A percentile compares a stretch with the other conserved stretches of the same genome.
phyloP scores from a whole-genome alignment of 2,329 filamentous ascomycete species.

The Cladosporium sp. region DNA sequence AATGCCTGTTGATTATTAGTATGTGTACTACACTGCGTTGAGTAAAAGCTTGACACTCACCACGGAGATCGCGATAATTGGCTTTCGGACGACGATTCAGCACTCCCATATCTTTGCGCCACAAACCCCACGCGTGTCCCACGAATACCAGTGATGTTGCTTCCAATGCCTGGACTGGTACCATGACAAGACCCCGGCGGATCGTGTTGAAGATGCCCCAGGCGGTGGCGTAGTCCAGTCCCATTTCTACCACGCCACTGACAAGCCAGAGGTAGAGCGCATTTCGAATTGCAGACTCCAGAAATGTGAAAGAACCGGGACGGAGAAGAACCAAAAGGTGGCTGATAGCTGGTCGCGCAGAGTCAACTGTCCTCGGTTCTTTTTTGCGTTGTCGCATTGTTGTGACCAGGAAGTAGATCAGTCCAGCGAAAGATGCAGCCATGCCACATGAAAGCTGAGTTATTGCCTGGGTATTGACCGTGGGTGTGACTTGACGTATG shows the following conservation, averaged over 20 bases:
- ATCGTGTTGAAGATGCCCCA: slow-evolving; percentile 74
- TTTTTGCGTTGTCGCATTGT: slow-evolving; percentile 26
- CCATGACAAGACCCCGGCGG: slow-evolving; percentile 70
- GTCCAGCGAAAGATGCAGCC: slow-evolving; percentile 50
- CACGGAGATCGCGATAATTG: slow-evolving; percentile 14
- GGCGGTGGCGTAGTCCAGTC: slow-evolving; percentile 62
- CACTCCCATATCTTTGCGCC: slow-evolving; percentile 36
- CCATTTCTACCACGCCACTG: slow-evolving; percentile 59
- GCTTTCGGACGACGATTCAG: slow-evolving; percentile 18
- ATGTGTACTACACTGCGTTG: not conserved
- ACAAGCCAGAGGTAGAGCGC: slow-evolving; percentile 69
- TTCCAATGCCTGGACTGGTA: slow-evolving; percentile 64
- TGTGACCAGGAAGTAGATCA: slow-evolving; percentile 57
- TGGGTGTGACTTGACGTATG: slow-evolving; percentile 51
- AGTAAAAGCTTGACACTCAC: not conserved
- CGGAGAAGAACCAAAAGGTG: slow-evolving; percentile 50
- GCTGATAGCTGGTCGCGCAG: slow-evolving; percentile 34
- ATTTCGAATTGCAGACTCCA: slow-evolving; percentile 64
- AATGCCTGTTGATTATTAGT: slow-evolving; percentile 34
- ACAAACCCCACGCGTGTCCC: slow-evolving; percentile 61
- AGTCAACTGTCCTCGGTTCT: not conserved
- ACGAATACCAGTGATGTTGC: slow-evolving; percentile 62
- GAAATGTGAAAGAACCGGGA: slow-evolving; percentile 57
- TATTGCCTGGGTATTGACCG: slow-evolving; percentile 60
- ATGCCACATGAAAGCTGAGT: slow-evolving; percentile 61